These are phyloP conservation scores for Dactylellina drechsleri DNA, from an alignment of 2,329 filamentous ascomycete species.

Conservation along the genomic window DNA sequence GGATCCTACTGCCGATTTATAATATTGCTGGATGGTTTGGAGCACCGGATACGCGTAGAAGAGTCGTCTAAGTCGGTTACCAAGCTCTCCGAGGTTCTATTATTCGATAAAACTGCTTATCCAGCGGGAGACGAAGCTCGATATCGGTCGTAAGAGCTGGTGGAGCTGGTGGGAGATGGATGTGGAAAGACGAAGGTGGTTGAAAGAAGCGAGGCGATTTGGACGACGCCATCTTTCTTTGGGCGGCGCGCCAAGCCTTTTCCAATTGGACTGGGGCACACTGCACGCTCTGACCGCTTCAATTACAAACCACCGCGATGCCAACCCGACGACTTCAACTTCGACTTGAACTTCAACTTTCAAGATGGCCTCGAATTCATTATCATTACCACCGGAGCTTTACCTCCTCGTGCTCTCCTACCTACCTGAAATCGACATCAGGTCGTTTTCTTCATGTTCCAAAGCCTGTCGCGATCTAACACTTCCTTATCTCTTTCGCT, in stretches of 20 bases:
- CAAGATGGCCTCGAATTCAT: background rate
- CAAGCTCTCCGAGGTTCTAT: background rate
- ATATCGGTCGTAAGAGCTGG: background rate
- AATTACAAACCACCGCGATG: background rate
- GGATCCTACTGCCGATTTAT: background rate
- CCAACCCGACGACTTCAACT: background rate
- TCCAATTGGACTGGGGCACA: background rate
- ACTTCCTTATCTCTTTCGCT: slow-evolving; percentile 20
- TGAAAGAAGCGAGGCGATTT: background rate
- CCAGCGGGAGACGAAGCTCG: background rate
- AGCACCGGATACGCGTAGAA: background rate
- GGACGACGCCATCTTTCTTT: too few species aligned
- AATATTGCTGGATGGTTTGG: background rate
- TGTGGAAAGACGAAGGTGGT: background rate
- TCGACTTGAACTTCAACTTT: background rate
- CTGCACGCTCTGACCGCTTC: slow-evolving; percentile 3
- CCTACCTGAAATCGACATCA: slow-evolving; percentile 9
- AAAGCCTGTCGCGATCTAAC: slow-evolving; percentile 18
- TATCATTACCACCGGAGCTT: slow-evolving; percentile 19
- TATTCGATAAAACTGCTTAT: too few species aligned
- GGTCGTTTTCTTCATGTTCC: slow-evolving; percentile 21
- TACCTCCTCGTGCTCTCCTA: slow-evolving; percentile 12
- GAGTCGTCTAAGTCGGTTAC: background rate
- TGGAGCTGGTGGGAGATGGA: background rate
- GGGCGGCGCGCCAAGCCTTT: too few species aligned